Percentiles rank a stretch among this genome's conserved stretches.
These are phyloP conservation scores for Hypoxylon sp. DNA, from an alignment of 2,329 filamentous ascomycete species.

Conservation along the genomic window DNA sequence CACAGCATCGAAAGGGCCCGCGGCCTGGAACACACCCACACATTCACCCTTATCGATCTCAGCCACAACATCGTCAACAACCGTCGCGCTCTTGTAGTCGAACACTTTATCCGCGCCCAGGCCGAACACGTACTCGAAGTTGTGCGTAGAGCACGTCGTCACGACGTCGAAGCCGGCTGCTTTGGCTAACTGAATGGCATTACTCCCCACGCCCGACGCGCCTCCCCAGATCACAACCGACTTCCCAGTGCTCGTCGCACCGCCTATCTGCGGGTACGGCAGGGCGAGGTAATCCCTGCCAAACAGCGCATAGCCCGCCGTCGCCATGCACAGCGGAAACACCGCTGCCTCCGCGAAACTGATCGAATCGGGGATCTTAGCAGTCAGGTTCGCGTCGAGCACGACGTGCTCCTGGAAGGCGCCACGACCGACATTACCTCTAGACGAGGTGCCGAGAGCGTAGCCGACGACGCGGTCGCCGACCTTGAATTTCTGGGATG, in stretches of 20 bases:
- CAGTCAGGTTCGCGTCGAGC: not conserved
- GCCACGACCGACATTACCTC: not conserved
- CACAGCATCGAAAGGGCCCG: conserved; percentile 20
- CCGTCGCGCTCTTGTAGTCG: conserved; percentile 20
- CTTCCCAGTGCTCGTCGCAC: conserved; percentile 4
- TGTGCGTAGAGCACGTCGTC: conserved; percentile 32
- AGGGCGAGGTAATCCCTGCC: conserved; percentile 10
- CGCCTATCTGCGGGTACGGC: conserved; percentile 1
- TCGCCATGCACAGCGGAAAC: conserved; percentile 36
- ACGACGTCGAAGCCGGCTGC: conserved; percentile 27
- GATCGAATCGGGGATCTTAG: conserved; percentile 21
- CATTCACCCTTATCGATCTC: conserved; percentile 20
- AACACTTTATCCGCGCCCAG: conserved; percentile 29
- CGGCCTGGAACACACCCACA: conserved; percentile 37
- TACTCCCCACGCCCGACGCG: conserved; percentile 28
- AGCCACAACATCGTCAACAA: conserved; percentile 21
- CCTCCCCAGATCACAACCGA: conserved; percentile 31
- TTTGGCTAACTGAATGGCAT: conserved; percentile 28
- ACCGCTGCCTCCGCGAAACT: conserved; percentile 24
- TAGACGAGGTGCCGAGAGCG: not conserved
- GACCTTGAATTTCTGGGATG: conserved; percentile 13
- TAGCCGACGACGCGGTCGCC: conserved; percentile 29
- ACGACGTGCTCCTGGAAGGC: conserved; percentile 33
- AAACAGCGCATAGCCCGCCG: conserved; percentile 30
- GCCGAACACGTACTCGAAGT: conserved; percentile 18